Conservation (phyloP, 2,329 filamentous ascomycete genomes). For the Hypoxylon sp. region DNA sequence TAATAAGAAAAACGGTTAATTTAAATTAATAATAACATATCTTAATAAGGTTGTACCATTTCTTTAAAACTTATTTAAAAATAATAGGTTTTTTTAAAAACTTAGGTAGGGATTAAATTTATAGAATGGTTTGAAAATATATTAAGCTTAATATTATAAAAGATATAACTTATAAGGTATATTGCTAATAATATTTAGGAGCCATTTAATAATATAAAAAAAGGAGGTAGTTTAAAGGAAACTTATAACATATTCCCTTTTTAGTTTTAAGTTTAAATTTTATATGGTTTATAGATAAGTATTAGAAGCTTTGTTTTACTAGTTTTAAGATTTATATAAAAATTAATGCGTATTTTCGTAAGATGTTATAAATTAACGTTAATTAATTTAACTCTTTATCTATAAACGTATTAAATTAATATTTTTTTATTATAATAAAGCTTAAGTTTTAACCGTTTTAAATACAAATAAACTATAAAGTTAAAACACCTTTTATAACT, state of each 20-base stretch:
- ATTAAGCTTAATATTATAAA: background rate
- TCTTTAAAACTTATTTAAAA: too few species aligned
- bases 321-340: background rate
- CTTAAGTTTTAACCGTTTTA: background rate
- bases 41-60: too few species aligned
- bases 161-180: background rate
- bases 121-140: too few species aligned
- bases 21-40: background rate
- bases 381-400: too few species aligned
- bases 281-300: background rate
- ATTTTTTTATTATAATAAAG: background rate
- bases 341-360: background rate
- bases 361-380: background rate
- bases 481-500: background rate
- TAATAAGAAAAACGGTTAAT: background rate
- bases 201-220: too few species aligned
- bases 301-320: background rate
- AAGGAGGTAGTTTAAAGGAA: too few species aligned
- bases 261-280: too few species aligned
- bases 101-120: too few species aligned
- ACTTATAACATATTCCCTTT: too few species aligned
- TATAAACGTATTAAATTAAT: background rate
- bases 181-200: too few species aligned
- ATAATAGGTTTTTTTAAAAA: too few species aligned
- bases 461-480: background rate